Evolutionary conservation across 192 early-diverging fungal genomes (phyloP).

Genomic region (Entomortierella beljakovae): DNA sequence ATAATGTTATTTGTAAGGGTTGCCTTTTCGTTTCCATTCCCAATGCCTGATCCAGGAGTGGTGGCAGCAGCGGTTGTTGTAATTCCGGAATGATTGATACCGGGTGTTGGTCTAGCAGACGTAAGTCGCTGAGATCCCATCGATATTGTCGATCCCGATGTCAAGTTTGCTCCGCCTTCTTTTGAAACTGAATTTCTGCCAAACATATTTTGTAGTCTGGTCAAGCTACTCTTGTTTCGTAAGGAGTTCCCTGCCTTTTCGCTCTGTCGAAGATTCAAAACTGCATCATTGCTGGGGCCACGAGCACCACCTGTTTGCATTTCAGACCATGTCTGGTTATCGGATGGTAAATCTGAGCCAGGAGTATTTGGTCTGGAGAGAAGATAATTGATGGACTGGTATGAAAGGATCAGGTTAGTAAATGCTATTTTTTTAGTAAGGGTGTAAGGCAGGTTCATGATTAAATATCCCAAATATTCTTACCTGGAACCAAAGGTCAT

Average conservation of each 20-base stretch:
- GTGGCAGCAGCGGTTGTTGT: constrained; percentile 10
- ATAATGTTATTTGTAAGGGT: not conserved
- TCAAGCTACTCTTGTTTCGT: constrained; percentile 25
- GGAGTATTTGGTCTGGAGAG: constrained; percentile 26
- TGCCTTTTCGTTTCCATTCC: not conserved
- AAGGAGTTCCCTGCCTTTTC: constrained; percentile 15
- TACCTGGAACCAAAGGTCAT: constrained; percentile 81
- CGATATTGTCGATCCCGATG: not conserved
- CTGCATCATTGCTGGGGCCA: constrained; percentile 16
- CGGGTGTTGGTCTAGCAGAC: not conserved
- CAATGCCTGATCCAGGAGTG: not conserved
- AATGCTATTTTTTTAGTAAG: not conserved
- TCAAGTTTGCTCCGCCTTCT: not conserved
- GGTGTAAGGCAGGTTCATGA: not conserved
- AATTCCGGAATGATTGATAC: not conserved
- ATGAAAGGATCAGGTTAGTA: not conserved
- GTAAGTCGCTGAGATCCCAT: constrained; percentile 9
- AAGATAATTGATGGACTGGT: constrained; percentile 40
- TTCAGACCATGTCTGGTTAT: constrained; percentile 50
- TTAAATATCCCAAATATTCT: not conserved
- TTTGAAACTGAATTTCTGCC: constrained; percentile 19
- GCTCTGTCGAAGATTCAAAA: constrained; percentile 24
- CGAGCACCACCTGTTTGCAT: constrained; percentile 17
- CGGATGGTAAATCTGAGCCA: constrained; percentile 16
- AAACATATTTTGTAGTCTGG: constrained; percentile 35